Evolutionary conservation across 345 rosid genomes (phyloP).

Genomic region (Boechera divaricarpa): DNA sequence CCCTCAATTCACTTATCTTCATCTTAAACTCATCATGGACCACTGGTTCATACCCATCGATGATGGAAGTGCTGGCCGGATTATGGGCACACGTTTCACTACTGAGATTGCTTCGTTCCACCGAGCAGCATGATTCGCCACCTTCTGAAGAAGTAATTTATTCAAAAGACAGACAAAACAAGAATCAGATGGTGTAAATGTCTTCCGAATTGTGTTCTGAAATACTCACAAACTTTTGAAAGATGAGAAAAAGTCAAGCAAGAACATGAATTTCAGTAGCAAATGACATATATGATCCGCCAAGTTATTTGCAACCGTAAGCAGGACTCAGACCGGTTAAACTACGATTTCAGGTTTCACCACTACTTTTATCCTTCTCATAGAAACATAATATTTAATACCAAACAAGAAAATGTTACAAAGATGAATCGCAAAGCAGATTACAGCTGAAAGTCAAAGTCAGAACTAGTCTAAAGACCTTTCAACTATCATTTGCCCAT

Average conservation of each 20-base stretch:
- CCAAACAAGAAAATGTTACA: constrained; percentile 1
- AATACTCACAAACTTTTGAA: not conserved
- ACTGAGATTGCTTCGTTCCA: constrained; percentile 90
- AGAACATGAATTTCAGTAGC: constrained; percentile 6
- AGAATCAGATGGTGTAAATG: constrained; percentile 17
- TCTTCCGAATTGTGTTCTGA: not conserved
- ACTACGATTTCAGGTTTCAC: not conserved
- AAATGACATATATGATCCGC: not conserved
- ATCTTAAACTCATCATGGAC: constrained; percentile 86
- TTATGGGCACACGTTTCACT: constrained; percentile 77
- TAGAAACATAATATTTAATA: not conserved
- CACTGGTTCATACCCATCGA: constrained; percentile 68
- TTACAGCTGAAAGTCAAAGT: not conserved
- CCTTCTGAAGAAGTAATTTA: constrained; percentile 24
- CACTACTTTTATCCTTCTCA: not conserved
- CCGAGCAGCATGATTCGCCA: constrained; percentile 69
- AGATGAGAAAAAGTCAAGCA: constrained; percentile 10
- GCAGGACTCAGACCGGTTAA: not conserved
- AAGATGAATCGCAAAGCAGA: not conserved
- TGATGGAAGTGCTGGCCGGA: constrained; percentile 70
- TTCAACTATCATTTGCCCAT: not conserved
- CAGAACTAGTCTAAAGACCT: constrained; percentile 10
- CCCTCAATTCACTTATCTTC: constrained; percentile 3
- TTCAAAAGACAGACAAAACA: not conserved
- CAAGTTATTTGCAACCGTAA: not conserved